Conservation (phyloP, 192 early-diverging fungal genomes). For the Podila verticillata region DNA sequence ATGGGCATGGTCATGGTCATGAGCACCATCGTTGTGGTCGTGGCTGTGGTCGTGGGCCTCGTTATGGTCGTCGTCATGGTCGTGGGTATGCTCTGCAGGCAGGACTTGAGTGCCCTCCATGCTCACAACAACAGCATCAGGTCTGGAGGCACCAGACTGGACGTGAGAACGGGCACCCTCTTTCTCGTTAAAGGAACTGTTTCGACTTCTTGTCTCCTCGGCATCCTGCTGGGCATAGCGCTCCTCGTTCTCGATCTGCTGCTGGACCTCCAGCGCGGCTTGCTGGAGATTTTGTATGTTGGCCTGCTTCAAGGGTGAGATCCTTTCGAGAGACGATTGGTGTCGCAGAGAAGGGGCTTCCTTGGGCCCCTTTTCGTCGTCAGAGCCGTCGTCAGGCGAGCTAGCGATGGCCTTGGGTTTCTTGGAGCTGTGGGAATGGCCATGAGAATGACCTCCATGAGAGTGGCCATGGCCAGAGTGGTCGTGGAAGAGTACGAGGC, state of each 20-base stretch:
- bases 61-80: conserved; percentile 5
- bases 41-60: conserved; percentile 5
- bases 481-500: conserved; percentile 85
- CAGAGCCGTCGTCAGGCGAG: not conserved
- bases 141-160: not conserved
- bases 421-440: conserved; percentile 60
- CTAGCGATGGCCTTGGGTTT: not conserved
- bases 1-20: conserved; percentile 54
- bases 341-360: conserved; percentile 4
- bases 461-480: conserved; percentile 40
- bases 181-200: not conserved
- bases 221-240: not conserved
- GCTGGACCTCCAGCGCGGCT: conserved; percentile 30
- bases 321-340: conserved; percentile 26
- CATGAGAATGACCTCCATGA: conserved; percentile 52
- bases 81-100: not conserved
- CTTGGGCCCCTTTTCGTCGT: not conserved
- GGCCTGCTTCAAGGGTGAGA: conserved; percentile 25
- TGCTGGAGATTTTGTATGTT: conserved; percentile 33
- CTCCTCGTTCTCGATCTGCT: conserved; percentile 28
- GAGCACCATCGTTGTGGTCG: conserved; percentile 7
- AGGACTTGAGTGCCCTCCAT: conserved; percentile 5
- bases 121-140: conserved; percentile 7
- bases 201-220: not conserved
- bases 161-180: not conserved